Conservation (phyloP, 257 asterid species). For the Ballota nigra region DNA sequence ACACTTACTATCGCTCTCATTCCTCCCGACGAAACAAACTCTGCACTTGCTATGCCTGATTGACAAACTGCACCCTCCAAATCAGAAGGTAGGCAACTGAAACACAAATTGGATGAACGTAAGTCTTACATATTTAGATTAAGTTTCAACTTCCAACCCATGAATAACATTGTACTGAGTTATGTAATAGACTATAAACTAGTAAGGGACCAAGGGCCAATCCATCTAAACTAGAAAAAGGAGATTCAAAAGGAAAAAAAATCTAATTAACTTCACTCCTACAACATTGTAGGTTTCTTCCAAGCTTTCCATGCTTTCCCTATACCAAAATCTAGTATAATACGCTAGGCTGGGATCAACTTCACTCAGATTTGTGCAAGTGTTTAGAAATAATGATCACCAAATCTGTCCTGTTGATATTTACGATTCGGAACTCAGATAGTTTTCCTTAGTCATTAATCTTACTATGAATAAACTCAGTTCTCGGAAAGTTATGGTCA, state of each 20-base stretch:
- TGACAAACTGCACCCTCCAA: slow-evolving; percentile 95
- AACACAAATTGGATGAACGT: slow-evolving; percentile 23
- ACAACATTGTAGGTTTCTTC: not conserved
- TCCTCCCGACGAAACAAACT: slow-evolving; percentile 85
- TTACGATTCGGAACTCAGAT: not conserved
- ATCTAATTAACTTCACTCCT: not conserved
- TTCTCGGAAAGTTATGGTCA: not conserved
- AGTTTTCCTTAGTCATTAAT: not conserved
- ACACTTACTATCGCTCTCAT: slow-evolving; percentile 77
- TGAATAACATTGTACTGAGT: not conserved
- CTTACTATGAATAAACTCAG: not conserved
- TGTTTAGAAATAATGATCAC: not conserved
- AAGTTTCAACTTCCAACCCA: not conserved
- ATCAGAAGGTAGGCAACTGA: slow-evolving; percentile 91
- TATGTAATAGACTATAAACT: not conserved
- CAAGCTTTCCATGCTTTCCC: not conserved
- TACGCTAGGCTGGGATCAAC: too few relatives aligned
- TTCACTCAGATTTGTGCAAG: not conserved
- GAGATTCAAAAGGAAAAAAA: not conserved
- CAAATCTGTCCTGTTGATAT: not conserved
- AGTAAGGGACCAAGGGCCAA: not conserved
- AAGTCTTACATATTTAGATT: not conserved
- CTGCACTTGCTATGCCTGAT: slow-evolving; percentile 81
- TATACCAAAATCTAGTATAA: not conserved
- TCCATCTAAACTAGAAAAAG: not conserved